Evolutionary conservation across 2,329 filamentous ascomycete genomes (phyloP).

Genomic region (Alternaria arbusti): DNA sequence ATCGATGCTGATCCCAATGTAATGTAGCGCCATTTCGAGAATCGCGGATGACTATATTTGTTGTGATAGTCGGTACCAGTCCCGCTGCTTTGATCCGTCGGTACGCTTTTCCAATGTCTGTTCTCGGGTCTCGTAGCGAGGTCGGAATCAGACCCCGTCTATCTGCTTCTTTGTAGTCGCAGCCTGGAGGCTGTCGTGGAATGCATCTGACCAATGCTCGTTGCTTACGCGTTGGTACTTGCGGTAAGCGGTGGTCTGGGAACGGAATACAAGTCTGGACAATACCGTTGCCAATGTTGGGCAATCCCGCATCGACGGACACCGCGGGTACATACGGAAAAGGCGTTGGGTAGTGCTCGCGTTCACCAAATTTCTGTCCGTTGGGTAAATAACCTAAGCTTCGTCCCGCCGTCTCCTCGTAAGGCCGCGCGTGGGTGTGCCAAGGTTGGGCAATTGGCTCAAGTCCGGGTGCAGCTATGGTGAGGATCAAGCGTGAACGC

Average conservation of each 20-base stretch:
- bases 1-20: constrained; percentile 71
- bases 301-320: constrained; percentile 66
- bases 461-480: constrained; percentile 71
- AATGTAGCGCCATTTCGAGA: constrained; percentile 61
- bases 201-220: constrained; percentile 63
- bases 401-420: constrained; percentile 28
- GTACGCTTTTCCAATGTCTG: constrained; percentile 50
- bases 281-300: constrained; percentile 66
- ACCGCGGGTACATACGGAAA: constrained; percentile 64
- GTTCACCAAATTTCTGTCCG: constrained; percentile 60
- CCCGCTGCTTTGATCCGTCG: constrained; percentile 59
- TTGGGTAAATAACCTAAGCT: constrained; percentile 58
- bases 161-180: constrained; percentile 40
- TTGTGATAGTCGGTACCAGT: constrained; percentile 70
- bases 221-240: constrained; percentile 20
- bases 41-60: constrained; percentile 59
- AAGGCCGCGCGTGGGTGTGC: constrained; percentile 68
- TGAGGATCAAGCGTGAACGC: constrained; percentile 72
- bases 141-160: constrained; percentile 45
- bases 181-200: constrained; percentile 59
- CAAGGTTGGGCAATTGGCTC: constrained; percentile 62
- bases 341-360: constrained; percentile 60
- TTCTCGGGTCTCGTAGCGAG: constrained; percentile 22
- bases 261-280: constrained; percentile 66
- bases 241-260: constrained; percentile 70